These are phyloP conservation scores for Casaregolazyma suthepensis DNA, from an alignment of 1,139 yeast species.

Conservation along the genomic window DNA sequence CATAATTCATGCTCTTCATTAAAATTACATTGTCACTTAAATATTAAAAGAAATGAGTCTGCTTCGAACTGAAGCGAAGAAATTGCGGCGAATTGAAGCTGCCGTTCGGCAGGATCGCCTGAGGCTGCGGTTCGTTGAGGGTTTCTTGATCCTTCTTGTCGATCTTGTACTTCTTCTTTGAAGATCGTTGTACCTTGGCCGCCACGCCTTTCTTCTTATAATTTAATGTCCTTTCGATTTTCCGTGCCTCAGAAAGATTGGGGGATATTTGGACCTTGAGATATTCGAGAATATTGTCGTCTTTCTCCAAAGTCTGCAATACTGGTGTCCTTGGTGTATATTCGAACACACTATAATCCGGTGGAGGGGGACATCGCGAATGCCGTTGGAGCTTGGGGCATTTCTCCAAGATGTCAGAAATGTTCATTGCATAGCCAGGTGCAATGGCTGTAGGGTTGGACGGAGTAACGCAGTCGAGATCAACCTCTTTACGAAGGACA, in stretches of 20 bases:
- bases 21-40: not conserved
- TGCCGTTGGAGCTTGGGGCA: slow-evolving; percentile 12
- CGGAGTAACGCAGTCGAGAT: slow-evolving; percentile 84
- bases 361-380: slow-evolving; percentile 1
- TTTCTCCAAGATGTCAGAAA: slow-evolving; percentile 41
- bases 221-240: not conserved
- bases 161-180: not conserved
- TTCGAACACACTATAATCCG: slow-evolving; percentile 11
- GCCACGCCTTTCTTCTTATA: not conserved
- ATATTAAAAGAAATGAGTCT: not conserved
- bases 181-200: not conserved
- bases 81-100: not conserved
- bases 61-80: not conserved
- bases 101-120: not conserved
- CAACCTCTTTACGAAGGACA: slow-evolving; percentile 83
- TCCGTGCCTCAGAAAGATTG: slow-evolving; percentile 11
- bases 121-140: not conserved
- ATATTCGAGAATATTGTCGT: slow-evolving; percentile 16
- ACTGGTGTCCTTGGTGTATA: slow-evolving; percentile 21
- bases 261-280: slow-evolving; percentile 24
- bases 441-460: slow-evolving; percentile 68
- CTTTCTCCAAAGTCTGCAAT: slow-evolving; percentile 14
- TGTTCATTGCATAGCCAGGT: slow-evolving; percentile 73
- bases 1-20: not conserved
- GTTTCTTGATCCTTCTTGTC: not conserved